phyloP scores from a whole-genome alignment of 2,329 filamentous ascomycete species.

The Ambrosiella beaveri region DNA sequence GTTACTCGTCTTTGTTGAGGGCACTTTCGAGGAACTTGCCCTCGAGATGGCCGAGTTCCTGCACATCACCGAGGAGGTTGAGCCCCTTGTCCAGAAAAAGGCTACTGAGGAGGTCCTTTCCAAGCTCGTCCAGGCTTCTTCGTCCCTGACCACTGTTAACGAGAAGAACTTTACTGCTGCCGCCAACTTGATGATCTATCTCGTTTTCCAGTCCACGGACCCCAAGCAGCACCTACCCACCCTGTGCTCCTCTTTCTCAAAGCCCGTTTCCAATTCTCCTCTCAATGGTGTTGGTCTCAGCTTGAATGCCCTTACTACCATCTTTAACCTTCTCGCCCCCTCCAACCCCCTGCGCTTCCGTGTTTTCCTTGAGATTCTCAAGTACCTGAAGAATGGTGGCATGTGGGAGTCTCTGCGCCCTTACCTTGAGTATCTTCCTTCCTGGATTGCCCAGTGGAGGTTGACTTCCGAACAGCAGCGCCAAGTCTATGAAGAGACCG shows the following conservation, averaged over 20 bases:
- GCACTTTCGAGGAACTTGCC: constrained; percentile 79
- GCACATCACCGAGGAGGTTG: constrained; percentile 62
- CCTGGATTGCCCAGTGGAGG: constrained; percentile 72
- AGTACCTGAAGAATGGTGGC: constrained; percentile 56
- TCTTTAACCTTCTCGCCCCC: constrained; percentile 82
- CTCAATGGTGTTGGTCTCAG: constrained; percentile 72
- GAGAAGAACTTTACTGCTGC: constrained; percentile 95
- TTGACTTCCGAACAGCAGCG: constrained; percentile 66
- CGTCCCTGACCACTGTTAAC: constrained; percentile 63
- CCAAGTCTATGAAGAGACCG: constrained; percentile 67
- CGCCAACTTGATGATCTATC: constrained; percentile 92
- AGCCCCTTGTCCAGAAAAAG: constrained; percentile 53
- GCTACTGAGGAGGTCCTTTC: constrained; percentile 78
- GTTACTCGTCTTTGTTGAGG: constrained; percentile 63
- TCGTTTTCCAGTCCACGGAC: constrained; percentile 72
- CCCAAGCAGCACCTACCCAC: constrained; percentile 70
- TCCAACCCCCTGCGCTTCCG: constrained; percentile 70
- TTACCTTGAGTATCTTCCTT: constrained; percentile 66
- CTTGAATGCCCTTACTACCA: constrained; percentile 76
- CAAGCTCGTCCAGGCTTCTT: constrained; percentile 69
- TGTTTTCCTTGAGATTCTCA: constrained; percentile 76
- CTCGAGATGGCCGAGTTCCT: constrained; percentile 92
- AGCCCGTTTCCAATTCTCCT: constrained; percentile 72
- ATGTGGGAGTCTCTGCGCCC: constrained; percentile 72
- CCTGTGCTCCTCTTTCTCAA: constrained; percentile 77